Evolutionary conservation across 257 asterid species (phyloP).

Genomic region (Solanum okadae): DNA sequence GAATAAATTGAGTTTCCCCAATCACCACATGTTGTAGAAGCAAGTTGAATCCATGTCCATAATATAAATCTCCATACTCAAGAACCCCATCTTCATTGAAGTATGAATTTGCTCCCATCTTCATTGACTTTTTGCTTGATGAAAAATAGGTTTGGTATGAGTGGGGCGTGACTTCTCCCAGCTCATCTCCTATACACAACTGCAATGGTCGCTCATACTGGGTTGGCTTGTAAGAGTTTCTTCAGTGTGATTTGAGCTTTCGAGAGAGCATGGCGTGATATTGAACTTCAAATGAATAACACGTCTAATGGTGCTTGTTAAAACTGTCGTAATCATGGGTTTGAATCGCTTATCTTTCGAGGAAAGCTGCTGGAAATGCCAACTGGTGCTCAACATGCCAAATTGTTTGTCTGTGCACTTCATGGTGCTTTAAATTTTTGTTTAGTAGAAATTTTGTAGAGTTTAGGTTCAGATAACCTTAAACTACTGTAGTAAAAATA

Average conservation of each 20-base stretch:
- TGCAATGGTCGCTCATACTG: slow-evolving; percentile 89
- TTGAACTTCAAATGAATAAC: background rate
- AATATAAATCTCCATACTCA: background rate
- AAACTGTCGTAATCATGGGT: background rate
- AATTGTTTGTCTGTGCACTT: background rate
- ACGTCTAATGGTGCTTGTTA: background rate
- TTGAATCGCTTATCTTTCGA: background rate
- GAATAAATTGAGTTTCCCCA: background rate
- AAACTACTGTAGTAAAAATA: background rate
- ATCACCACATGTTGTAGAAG: background rate
- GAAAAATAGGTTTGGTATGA: slow-evolving; percentile 83
- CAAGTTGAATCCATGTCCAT: background rate
- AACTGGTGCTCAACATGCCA: background rate
- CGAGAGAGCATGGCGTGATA: background rate
- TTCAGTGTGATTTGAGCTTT: background rate
- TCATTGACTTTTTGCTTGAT: background rate
- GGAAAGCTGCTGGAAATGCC: background rate
- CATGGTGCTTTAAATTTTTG: background rate
- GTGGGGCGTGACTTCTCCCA: slow-evolving; percentile 80
- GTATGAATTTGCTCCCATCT: background rate
- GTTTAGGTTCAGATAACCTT: background rate
- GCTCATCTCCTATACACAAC: slow-evolving; percentile 72
- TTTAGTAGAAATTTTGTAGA: background rate
- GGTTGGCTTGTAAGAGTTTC: slow-evolving; percentile 62
- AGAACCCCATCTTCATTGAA: background rate